Evolutionary conservation across 257 asterid species (phyloP), one percentile per base, ranked within the genome.

Genomic region (Voacanga thouarsii): DNA sequence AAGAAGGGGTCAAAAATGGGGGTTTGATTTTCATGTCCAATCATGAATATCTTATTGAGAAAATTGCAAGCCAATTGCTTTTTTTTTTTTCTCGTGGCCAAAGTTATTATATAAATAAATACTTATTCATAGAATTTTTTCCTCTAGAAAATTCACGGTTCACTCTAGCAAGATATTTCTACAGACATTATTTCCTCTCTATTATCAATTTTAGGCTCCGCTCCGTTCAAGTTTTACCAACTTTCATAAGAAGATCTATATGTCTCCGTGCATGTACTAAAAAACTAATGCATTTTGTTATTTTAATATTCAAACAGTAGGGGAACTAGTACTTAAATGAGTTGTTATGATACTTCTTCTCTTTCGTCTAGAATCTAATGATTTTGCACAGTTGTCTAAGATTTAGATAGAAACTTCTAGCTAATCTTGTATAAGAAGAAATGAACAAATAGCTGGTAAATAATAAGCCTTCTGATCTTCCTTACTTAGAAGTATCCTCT

Each of bases 151-250:
- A 96, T 96, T 81, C 97, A 93, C 84, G 85, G 84, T 64, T 90
- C 92, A 87, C 97, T 93, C 71, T 88, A 85, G 85, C 89, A 92
- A 86, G 97, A 98, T 81, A 92, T 93, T 81, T 85, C 97, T 72
- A 88, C 87, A 83, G 98, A 93, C 61, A 89, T 83, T 55, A 96
- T 96, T 78, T 92, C 96, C 75, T 77, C 91, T 61, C 98, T 93
- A 79, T 87, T 96, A 53, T 93, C 99, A 71, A 98, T 98, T n/a
- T 96, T 98, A 98, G 97, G 98, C 64, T 93, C 92, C 78, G 98
- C 99, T 12, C 85, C 93, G 74, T 93, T 96, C 60, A 91, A 96
- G 66, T 96, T 96, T 79, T 71, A 82, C 99, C 99, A 45, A 88
- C 89, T 43, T 96, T 96, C 82, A 90, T 96, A 59, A 88, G 89